A percentile compares a stretch with the other conserved stretches of the same genome.
Evolutionary conservation across 2,329 filamentous ascomycete species (phyloP).

Genomic region (Xylariaceae sp.): DNA sequence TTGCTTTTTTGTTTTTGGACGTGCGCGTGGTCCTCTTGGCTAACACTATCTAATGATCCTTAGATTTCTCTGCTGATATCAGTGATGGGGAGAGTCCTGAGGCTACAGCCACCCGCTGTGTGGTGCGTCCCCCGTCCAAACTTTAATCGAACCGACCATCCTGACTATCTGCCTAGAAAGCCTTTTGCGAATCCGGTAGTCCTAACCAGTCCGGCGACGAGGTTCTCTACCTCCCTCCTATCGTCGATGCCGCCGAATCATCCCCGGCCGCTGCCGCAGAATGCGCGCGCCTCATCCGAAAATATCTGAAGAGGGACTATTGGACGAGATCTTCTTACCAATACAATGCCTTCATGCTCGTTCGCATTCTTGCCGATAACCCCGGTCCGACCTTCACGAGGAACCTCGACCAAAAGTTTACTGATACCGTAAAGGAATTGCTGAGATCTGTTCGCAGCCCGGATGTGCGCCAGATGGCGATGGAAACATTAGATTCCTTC

Average conservation of each 20-base stretch:
- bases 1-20: not conserved
- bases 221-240: constrained; percentile 86
- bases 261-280: constrained; percentile 83
- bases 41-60: no score
- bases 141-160: constrained; percentile 8
- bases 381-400: constrained; percentile 89
- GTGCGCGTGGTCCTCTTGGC: not conserved
- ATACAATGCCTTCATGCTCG: constrained; percentile 95
- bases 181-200: constrained; percentile 78
- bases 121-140: constrained; percentile 54
- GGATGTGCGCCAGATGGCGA: constrained; percentile 80
- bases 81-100: constrained; percentile 63
- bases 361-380: constrained; percentile 90
- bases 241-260: constrained; percentile 94
- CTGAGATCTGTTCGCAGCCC: constrained; percentile 71
- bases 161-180: constrained; percentile 55
- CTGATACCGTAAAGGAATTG: constrained; percentile 73
- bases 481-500: constrained; percentile 83
- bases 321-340: constrained; percentile 69
- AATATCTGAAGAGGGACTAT: constrained; percentile 77
- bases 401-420: constrained; percentile 85
- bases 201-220: constrained; percentile 73
- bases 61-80: constrained; percentile 26
- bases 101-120: constrained; percentile 64
- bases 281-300: constrained; percentile 78